Evolutionary conservation across 495 filamentous ascomycete genomes (phyloP).

Genomic region (Thermothielavioides terrestris): DNA sequence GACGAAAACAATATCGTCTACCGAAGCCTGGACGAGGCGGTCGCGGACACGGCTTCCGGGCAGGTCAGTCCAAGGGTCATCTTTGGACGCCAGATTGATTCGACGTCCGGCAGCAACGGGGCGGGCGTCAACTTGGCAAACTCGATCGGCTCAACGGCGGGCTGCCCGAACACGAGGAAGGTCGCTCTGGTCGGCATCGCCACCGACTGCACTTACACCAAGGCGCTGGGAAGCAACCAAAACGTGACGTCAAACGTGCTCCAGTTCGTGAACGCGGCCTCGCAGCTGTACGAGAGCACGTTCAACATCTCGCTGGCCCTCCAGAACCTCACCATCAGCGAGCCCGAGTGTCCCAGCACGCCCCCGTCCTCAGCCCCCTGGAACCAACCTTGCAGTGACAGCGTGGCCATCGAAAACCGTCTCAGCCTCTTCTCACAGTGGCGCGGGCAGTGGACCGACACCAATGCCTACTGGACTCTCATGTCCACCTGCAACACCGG

Average conservation of each 20-base stretch:
- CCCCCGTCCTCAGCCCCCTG: slow-evolving; percentile 59
- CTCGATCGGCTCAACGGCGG: slow-evolving; percentile 71
- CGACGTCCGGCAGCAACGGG: slow-evolving; percentile 60
- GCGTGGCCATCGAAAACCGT: slow-evolving; percentile 63
- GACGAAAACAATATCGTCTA: slow-evolving; percentile 60
- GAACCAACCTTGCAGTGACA: slow-evolving; percentile 64
- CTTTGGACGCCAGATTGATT: slow-evolving; percentile 41
- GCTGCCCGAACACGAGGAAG: slow-evolving; percentile 80
- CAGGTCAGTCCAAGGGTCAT: slow-evolving; percentile 24
- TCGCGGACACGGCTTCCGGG: slow-evolving; percentile 17
- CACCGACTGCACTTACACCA: slow-evolving; percentile 82
- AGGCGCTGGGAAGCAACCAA: slow-evolving; percentile 53
- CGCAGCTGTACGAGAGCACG: slow-evolving; percentile 72
- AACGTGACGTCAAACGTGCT: slow-evolving; percentile 65
- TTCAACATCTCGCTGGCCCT: slow-evolving; percentile 94
- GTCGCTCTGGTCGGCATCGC: slow-evolving; percentile 89
- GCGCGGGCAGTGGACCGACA: slow-evolving; percentile 63
- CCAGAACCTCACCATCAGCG: slow-evolving; percentile 70
- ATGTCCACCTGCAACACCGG: slow-evolving; percentile 78
- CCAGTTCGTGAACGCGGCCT: slow-evolving; percentile 75
- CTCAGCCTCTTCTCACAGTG: slow-evolving; percentile 83
- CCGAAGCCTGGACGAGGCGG: slow-evolving; percentile 25
- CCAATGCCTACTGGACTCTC: slow-evolving; percentile 88
- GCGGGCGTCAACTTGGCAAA: slow-evolving; percentile 73
- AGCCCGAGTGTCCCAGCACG: slow-evolving; percentile 57